Base-by-base conservation (phyloP, 2,329 filamentous ascomycete genomes). In the Trichoderma sp. region DNA sequence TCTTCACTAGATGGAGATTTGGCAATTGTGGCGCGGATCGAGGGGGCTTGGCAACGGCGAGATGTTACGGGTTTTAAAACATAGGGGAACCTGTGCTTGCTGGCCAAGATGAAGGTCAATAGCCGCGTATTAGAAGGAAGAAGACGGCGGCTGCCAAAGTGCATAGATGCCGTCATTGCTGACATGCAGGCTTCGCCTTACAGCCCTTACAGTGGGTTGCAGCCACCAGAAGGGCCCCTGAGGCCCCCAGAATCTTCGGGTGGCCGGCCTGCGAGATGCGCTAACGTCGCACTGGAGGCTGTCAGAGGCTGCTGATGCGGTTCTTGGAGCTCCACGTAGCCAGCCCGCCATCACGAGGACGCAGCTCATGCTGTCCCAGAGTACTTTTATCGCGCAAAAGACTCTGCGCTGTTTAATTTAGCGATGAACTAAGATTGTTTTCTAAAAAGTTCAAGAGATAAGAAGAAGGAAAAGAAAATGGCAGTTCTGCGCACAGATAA, bases 131-230 rank as follows among this genome's bases (percentile, higher is more conserved):
- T 27, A 56, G 37, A 66, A 33, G 14, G 31, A 37, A 64, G 37
- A 43, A 31, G 37, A 58, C 14, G 47, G 19, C 33, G 37, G 21
- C 21, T 49, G n/a, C n/a, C 47, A 49, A n/a, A 49, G 47, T 13
- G 33, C 33, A 14, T 35, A n/a, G 1, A 63, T 67, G 64, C 64
- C 63, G 64, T 67, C 64, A 67, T 37, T 57, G 63, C 55, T 58
- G 55, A 37, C 55, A 19, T 24, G 35, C 37, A 27, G 55, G 55
- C 64, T 59, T 31, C 33, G 64, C 66, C 58, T 58, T 62, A 68
- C 29, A 37, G 58, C 29, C 66, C 58, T 58, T 62, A 68, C 29
- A 37, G 58, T 31, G 52, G 47, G 21, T 27, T n/a, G 10, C 37
- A 33, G 43, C 66, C 66, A 62, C 66, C 57, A 68, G 35, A 35